Conservation (phyloP, 1,284 basidiomycete species). For the Meripilus lineatus region DNA sequence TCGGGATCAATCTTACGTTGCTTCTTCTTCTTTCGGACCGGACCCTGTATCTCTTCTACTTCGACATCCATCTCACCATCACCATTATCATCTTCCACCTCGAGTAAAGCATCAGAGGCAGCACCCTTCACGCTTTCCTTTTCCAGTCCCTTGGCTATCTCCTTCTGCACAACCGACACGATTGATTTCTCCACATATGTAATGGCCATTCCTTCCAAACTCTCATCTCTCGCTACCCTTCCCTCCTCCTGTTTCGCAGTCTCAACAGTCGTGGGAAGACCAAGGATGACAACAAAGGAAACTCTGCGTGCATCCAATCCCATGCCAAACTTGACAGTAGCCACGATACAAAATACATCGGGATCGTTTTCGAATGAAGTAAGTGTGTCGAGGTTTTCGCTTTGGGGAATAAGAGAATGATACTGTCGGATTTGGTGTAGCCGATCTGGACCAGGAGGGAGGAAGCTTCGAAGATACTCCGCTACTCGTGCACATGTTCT, state of each 20-base stretch:
- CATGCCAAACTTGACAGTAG: slow-evolving; percentile 21
- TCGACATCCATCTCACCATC: too few species aligned
- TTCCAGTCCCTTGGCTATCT: too few species aligned
- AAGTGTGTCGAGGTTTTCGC: neutral
- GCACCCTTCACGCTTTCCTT: too few species aligned
- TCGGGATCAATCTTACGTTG: too few species aligned
- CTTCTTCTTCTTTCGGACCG: too few species aligned
- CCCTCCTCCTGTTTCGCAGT: slow-evolving; percentile 19
- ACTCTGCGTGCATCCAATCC: slow-evolving; percentile 22
- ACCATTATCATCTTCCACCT: too few species aligned
- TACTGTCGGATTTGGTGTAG: neutral
- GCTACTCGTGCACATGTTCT: slow-evolving; percentile 16
- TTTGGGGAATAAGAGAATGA: neutral
- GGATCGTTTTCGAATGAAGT: slow-evolving; percentile 15
- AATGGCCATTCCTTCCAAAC: neutral
- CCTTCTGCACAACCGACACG: too few species aligned
- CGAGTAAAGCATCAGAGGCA: too few species aligned
- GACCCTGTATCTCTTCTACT: too few species aligned
- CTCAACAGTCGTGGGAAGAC: slow-evolving; percentile 15
- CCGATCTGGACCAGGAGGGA: neutral
- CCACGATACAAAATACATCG: slow-evolving; percentile 15
- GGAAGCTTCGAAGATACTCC: neutral
- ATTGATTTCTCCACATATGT: too few species aligned
- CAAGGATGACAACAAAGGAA: slow-evolving; percentile 18
- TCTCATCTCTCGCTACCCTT: slow-evolving; percentile 7